Evolutionary conservation across 345 rosid genomes (phyloP), one percentile per base, ranked within the genome.

Genomic region (Boechera stricta): DNA sequence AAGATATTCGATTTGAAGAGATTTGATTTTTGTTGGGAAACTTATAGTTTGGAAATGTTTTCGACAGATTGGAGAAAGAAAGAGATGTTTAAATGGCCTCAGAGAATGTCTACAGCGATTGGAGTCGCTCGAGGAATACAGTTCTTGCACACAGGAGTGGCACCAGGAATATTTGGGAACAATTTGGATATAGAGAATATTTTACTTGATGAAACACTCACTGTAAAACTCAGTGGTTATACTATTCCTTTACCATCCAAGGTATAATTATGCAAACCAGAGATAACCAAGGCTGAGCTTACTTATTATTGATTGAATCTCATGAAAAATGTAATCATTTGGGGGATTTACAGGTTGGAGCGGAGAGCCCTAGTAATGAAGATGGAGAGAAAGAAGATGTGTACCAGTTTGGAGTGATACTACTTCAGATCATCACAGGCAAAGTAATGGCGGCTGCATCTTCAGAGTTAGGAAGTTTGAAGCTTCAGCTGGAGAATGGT

Each of bases 101-200:
- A 92, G 75, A 85, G 98, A 80, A 90, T 92, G 93, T 86, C 96
- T 0, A 88, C 87, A 64, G 80, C 87, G 7, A 89, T 94, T 33
- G 97, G 97, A 12, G 84, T 89, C 10, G 93, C 98, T 6, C 87
- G 97, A 71, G 98, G 98, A 56, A 86, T 90, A 67, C 99, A 92
- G 71, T 94, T 94, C 85, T 78, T 94, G 84, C 99, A 94, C 82
- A 84, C 89, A 2, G 97, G 97, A 75, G 88, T 92, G 26, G 84
- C 97, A 33, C 92, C 95, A 21, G 96, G 96, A 16, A 83, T 94
- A 45, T 89, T 79, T 48, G 95, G 98, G 70, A 92, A 90, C 56
- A 84, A 86, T 82, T 57, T 94, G 76, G 89, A 90, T 67, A 82
- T 89, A 4, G 94, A 89, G 29, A 85, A 89, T 73, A 80, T 92